These are phyloP conservation scores for Globisporangium apiculatum DNA, from an alignment of 352 stramenopile species.

Conservation along the genomic window DNA sequence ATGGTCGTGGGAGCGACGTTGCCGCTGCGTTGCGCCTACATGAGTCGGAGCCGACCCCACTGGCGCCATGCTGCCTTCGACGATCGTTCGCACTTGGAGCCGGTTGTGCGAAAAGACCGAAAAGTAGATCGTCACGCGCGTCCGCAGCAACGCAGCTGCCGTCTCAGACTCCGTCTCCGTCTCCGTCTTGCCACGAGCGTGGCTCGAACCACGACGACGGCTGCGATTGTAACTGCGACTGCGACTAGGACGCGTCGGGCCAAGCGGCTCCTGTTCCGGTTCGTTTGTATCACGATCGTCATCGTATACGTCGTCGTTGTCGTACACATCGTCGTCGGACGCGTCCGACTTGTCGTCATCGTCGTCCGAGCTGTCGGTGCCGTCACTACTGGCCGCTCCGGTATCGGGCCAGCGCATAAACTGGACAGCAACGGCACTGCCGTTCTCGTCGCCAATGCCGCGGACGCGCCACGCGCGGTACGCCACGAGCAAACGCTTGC, in stretches of 20 bases:
- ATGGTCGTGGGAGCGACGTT: background rate
- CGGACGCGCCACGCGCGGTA: slow-evolving; percentile 63
- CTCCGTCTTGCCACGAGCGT: background rate
- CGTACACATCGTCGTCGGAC: no score
- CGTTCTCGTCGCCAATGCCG: slow-evolving; percentile 37
- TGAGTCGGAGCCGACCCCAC: background rate
- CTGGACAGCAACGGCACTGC: slow-evolving; percentile 40
- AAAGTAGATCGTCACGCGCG: slow-evolving; percentile 60
- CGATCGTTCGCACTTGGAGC: slow-evolving; percentile 51
- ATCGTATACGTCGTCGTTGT: slow-evolving; percentile 16
- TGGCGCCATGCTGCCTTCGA: slow-evolving; percentile 47
- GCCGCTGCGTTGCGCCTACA: no score
- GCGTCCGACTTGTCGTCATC: background rate
- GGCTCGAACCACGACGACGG: no score
- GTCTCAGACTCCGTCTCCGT: background rate
- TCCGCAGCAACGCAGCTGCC: slow-evolving; percentile 32
- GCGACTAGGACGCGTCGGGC: slow-evolving; percentile 2
- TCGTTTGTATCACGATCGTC: slow-evolving; percentile 31
- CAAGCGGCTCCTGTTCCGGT: slow-evolving; percentile 38
- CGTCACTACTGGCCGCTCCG: background rate
- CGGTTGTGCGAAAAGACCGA: slow-evolving; percentile 35
- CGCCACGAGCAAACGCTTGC: slow-evolving; percentile 41
- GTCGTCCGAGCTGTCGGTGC: slow-evolving; percentile 7
- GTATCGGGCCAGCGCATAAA: slow-evolving; percentile 65
- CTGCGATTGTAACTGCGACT: background rate